Evolutionary conservation across 1,139 yeast genomes (phyloP).

Genomic region (Hyphopichia khmerensis): DNA sequence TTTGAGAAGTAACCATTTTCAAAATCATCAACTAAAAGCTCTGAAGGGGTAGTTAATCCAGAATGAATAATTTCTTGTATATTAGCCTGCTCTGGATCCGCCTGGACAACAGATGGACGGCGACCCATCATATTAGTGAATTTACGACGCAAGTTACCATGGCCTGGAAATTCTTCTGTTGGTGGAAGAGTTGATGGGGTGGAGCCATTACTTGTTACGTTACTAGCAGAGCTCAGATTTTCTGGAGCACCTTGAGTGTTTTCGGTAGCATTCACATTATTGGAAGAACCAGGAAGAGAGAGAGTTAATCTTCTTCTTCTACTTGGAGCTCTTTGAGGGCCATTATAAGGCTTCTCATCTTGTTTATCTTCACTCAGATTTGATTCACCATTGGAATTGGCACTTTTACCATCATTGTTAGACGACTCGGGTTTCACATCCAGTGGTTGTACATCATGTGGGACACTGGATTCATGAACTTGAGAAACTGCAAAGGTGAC

Average conservation of each 20-base stretch:
- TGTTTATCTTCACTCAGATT: not conserved
- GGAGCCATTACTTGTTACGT: not conserved
- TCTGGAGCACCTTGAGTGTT: not conserved
- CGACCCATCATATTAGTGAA: constrained; percentile 44
- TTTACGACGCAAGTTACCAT: constrained; percentile 30
- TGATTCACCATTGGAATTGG: not conserved
- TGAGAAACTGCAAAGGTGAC: constrained; percentile 7
- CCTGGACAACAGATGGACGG: constrained; percentile 44
- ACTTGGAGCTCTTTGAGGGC: not conserved
- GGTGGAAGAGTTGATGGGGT: constrained; percentile 1
- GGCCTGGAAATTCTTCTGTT: constrained; percentile 20
- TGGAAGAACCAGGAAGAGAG: constrained; percentile 1
- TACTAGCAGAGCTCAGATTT: not conserved
- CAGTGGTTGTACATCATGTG: not conserved
- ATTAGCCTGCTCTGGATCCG: constrained; percentile 34
- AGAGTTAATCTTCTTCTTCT: constrained; percentile 4
- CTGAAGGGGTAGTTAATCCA: constrained; percentile 46
- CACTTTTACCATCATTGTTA: not conserved
- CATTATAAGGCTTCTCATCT: not conserved
- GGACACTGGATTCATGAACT: not conserved
- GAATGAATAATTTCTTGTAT: constrained; percentile 42
- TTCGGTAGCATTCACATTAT: not conserved
- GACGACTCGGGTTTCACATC: not conserved
- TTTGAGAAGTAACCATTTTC: constrained; percentile 23
- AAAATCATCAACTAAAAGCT: constrained; percentile 36